Evolutionary conservation across 2,329 filamentous ascomycete genomes (phyloP), one percentile per base, ranked within the genome.

Genomic region (Penicillium sp.): DNA sequence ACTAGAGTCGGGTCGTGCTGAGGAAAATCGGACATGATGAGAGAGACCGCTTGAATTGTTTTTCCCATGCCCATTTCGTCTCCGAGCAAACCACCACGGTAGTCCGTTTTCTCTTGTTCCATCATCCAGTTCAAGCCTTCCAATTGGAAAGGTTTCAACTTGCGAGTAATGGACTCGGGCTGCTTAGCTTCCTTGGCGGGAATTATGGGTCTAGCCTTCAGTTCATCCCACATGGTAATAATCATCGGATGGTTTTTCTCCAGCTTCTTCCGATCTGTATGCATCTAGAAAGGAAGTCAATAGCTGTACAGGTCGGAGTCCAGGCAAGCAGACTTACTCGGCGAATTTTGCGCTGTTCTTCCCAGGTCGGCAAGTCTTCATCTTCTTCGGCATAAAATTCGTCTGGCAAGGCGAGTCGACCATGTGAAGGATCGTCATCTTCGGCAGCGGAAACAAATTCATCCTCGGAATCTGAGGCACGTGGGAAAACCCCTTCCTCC

Each of bases 31-130:
- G 92, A 96, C 94, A 97, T 97, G 71, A 99, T 91, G 40, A 99
- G 81, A 3, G 92, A 96, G 16, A 99, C 94, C 2, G 94, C 92
- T 72, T 99, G 94, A 45, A 99, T 97, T 0, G 94, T 99, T 76
- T 99, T 99, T 44, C 94, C 94, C 75, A 99, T 89, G 6, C 94
- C 94, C 94, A 99, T 99, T 73, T 99, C 94, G 63, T 99, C 94
- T 53, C 94, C 94, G 2, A 99, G 81, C 2, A 99, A 79, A 13
- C 94, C 94, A 16, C 94, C 94, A 65, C 86, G 89, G 81, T 92
- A 97, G 35, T 87, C 75, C 0, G 84, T 88, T 72, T 89, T 78
- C 69, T 99, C 94, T 80, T 97, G 95, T 49, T 82, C 86, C 54
- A 82, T 84, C 90, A 99, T 95, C 94, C 94, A 99, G 45, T 90